Evolutionary conservation across 345 rosid genomes (phyloP).

Genomic region (Moricandia moricandioides): DNA sequence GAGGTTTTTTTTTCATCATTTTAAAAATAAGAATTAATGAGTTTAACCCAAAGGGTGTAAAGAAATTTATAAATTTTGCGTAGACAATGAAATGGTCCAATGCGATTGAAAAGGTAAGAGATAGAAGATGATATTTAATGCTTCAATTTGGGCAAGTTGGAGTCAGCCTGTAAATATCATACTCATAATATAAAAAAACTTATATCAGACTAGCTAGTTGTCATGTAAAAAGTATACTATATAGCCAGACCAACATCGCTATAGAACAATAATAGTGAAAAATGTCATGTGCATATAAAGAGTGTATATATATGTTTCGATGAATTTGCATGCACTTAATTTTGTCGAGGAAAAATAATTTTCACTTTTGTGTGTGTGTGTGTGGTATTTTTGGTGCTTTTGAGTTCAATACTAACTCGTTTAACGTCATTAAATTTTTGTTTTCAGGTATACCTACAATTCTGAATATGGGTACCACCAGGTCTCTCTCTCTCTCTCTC

Average conservation of each 20-base stretch:
- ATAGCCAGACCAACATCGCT: slow-evolving; percentile 9
- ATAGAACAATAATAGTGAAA: slow-evolving; percentile 15
- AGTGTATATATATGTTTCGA: not conserved
- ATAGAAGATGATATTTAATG: slow-evolving; percentile 37
- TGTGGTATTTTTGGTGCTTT: slow-evolving; percentile 12
- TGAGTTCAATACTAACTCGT: slow-evolving; percentile 17
- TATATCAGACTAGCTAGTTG: slow-evolving; percentile 23
- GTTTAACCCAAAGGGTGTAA: slow-evolving; percentile 10
- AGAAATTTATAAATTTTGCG: slow-evolving; percentile 15
- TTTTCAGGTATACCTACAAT: slow-evolving; percentile 66
- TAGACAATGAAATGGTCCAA: slow-evolving; percentile 37
- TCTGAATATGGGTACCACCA: slow-evolving; percentile 80
- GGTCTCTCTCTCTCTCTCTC: slow-evolving; percentile 40
- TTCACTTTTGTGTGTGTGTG: not conserved
- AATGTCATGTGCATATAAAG: slow-evolving; percentile 5
- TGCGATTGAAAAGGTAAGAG: slow-evolving; percentile 30
- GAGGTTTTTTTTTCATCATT: not conserved
- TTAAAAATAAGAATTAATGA: not conserved
- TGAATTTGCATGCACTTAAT: slow-evolving; percentile 20
- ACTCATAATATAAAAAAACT: slow-evolving; percentile 7
- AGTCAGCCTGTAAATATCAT: slow-evolving; percentile 41
- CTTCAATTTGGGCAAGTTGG: slow-evolving; percentile 38
- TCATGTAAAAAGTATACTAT: not conserved
- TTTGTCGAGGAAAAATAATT: not conserved
- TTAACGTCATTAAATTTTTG: slow-evolving; percentile 31